phyloP scores from a whole-genome alignment of 805 yeast species.

The Saturnispora sekii region DNA sequence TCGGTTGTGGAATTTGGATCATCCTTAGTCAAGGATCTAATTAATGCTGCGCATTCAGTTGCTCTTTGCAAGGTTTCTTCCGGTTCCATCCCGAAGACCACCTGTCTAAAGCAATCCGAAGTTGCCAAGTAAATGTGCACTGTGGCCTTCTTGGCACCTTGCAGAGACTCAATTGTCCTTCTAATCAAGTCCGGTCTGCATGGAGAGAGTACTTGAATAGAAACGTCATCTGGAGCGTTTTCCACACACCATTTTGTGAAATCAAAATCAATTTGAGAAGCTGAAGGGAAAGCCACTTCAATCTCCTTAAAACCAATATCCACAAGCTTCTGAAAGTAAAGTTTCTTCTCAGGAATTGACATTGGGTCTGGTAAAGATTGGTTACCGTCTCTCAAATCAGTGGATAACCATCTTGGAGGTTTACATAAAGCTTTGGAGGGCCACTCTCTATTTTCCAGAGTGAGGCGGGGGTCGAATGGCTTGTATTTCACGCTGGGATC shows the following conservation, averaged over 20 bases:
- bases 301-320: slow-evolving; percentile 76
- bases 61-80: slow-evolving; percentile 53
- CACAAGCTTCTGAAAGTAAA: slow-evolving; percentile 56
- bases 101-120: slow-evolving; percentile 61
- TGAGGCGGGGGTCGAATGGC: slow-evolving; percentile 39
- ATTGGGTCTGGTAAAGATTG: slow-evolving; percentile 82
- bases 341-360: slow-evolving; percentile 70
- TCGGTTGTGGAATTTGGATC: slow-evolving; percentile 45
- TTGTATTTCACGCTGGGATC: slow-evolving; percentile 59
- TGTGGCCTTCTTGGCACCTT: slow-evolving; percentile 69
- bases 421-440: slow-evolving; percentile 47
- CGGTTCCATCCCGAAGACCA: slow-evolving; percentile 57
- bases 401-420: slow-evolving; percentile 76
- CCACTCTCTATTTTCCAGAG: slow-evolving; percentile 61
- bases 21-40: slow-evolving; percentile 61
- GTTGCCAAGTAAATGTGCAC: slow-evolving; percentile 72
- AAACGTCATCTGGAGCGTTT: slow-evolving; percentile 66
- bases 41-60: slow-evolving; percentile 51
- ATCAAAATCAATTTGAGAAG: slow-evolving; percentile 72
- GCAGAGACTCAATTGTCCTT: slow-evolving; percentile 62
- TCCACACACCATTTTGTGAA: slow-evolving; percentile 69
- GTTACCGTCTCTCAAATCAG: slow-evolving; percentile 78
- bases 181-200: slow-evolving; percentile 66
- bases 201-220: slow-evolving; percentile 67
- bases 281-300: slow-evolving; percentile 76